phyloP scores from a whole-genome alignment of 176 grass and related monocot genomes.

The Aegilops tauschii region DNA sequence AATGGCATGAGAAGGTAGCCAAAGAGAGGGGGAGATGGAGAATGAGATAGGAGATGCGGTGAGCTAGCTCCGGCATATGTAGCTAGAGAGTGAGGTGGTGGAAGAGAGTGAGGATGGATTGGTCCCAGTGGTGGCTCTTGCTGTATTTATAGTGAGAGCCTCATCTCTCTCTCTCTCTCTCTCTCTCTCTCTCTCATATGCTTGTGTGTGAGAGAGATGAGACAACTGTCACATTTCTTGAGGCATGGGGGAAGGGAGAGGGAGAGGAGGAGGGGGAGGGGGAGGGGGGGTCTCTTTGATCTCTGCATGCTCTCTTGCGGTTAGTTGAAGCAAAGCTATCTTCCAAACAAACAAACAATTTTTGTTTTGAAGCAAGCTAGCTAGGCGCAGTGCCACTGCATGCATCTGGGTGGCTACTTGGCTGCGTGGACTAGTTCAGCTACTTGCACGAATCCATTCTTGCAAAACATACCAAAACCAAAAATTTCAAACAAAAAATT shows the following conservation, averaged over 20 bases:
- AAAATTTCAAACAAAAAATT: no score
- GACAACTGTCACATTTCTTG: constrained; percentile 51
- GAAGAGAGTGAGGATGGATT: constrained; percentile 30
- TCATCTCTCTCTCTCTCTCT: not conserved
- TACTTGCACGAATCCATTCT: not conserved
- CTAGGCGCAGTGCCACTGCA: constrained; percentile 2
- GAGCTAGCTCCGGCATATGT: not conserved
- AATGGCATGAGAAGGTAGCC: not conserved
- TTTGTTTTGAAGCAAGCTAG: not conserved
- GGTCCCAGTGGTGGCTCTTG: constrained; percentile 2
- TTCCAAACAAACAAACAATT: not conserved
- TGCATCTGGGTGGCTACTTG: not conserved
- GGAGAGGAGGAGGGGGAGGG: not conserved
- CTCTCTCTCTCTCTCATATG: not conserved
- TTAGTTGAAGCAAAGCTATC: constrained; percentile 37
- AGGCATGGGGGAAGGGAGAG: constrained; percentile 35
- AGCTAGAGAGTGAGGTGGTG: not conserved
- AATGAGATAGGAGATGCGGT: not conserved
- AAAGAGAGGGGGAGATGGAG: not conserved
- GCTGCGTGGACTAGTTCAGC: not conserved
- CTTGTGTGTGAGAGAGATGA: constrained; percentile 7
- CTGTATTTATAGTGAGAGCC: constrained; percentile 45
- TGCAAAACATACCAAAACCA: not conserved
- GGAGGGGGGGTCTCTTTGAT: not conserved
- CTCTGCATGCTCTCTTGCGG: constrained; percentile 15